A percentile compares a stretch with the other conserved stretches of the same genome.
Evolutionary conservation across 176 grass and related monocot genomes (phyloP).

Genomic region (Guadua angustifolia): DNA sequence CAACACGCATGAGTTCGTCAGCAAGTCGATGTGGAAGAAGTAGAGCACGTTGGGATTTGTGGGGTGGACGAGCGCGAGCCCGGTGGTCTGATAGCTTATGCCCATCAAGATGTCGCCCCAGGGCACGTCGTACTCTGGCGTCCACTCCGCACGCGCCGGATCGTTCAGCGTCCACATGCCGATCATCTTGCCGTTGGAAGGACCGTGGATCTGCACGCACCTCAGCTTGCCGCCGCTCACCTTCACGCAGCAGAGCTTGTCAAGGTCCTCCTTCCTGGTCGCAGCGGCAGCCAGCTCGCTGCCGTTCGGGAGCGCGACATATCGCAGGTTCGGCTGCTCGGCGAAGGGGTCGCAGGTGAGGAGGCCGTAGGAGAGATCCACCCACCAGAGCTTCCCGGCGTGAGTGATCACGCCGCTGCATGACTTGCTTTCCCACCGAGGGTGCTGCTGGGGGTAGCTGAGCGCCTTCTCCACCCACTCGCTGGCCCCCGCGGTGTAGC

Average conservation of each 20-base stretch:
- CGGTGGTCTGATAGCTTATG: background rate
- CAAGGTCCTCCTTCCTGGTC: background rate
- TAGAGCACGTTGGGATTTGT: conserved; percentile 1
- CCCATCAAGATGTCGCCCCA: background rate
- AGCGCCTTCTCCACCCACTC: background rate
- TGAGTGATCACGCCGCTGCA: background rate
- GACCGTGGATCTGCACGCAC: background rate
- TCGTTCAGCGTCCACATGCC: background rate
- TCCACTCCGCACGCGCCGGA: background rate
- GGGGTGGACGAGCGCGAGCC: conserved; percentile 10
- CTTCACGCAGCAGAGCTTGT: background rate
- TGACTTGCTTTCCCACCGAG: background rate
- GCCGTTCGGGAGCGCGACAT: background rate
- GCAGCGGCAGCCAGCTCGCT: background rate
- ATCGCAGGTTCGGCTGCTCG: background rate
- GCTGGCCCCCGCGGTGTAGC: background rate
- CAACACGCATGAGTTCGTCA: background rate
- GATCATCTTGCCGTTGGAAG: background rate
- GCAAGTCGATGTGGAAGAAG: background rate
- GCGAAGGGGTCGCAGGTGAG: conserved; percentile 7
- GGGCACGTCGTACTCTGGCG: background rate
- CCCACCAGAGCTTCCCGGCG: background rate
- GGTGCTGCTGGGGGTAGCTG: background rate
- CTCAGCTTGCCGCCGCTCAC: background rate
- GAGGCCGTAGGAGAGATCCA: background rate